Base-by-base conservation (phyloP, 176 grass and related monocot genomes). In the Aegilops tauschii region DNA sequence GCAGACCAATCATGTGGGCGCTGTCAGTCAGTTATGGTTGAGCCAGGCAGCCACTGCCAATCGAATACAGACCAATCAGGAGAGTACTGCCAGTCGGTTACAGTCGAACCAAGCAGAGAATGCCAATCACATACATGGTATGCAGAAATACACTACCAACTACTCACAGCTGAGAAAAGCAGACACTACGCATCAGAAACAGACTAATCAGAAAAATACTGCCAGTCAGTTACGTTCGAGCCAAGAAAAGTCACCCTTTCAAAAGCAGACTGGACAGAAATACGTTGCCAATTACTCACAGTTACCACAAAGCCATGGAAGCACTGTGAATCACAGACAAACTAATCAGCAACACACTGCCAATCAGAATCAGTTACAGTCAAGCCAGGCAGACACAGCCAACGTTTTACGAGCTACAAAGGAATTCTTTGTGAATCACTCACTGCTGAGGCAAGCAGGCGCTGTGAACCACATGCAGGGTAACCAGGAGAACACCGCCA, bases 111-210 rank as follows among this genome's bases (percentile, higher is more conserved):
- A 80, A 76, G 74, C 70, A 69, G 81, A 61, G 37, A 52, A 47
- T 81, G 75, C 10, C 21, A 69, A 52, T 39, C 75, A 65, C 77
- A 75, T 59, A 12, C 30, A 64, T 23, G 52, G 14, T 75, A 74
- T 83, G 59, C 86, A 82, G 73, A 65, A 83, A 73, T 78, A 66
- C 67, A 74, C 42, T 73, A 72, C 64, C 40, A 54, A 42, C 56
- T 49, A 67, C 20, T 70, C 23, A 80, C 85, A 85, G 65, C 56
- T 21, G 12, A 90, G 61, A 4, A 76, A 80, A 84, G 81, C 25
- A 67, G 69, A 62, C 17, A 23, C 21, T 80, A 62, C 68, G 8
- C 73, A 79, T 67, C 27, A 65, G 56, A 56, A 25, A 74, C 75
- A 67, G 20, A 16, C n/a, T 78, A 42, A 78, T 31, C 80, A 76